Evolutionary conservation across 164 flowering plant species (phyloP), one percentile per base, ranked within the genome.

Genomic region (Vitis cinerea): DNA sequence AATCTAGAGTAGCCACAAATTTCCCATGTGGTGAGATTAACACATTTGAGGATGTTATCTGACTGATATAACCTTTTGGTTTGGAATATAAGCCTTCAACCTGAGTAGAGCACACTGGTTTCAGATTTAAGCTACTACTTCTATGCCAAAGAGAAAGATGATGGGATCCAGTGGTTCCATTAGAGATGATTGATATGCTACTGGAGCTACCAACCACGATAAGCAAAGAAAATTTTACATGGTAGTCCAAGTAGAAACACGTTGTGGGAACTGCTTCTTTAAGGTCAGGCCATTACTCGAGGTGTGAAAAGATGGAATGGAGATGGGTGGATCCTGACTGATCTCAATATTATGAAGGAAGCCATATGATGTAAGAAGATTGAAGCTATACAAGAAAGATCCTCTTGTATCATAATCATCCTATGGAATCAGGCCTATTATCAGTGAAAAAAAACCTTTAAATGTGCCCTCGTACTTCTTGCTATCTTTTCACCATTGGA

Each of bases 371-470:
- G 88, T 81, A 69, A 90, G 79, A 64, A 90, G 59, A 72, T 61
- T 79, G 79, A 93, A 91, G 82, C 77, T 74, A 77, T 89, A 91
- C 99, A 91, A 75, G 75, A 67, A 85, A 71, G 94, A 80, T 70
- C 66, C 68, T 61, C 78, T 75, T 17, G 29, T 16, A 76, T 78
- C 80, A 65, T 68, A 64, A 72, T 77, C 79, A 75, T 82, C 86
- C 66, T 55, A 74, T 31, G 83, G 73, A 73, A 90, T 70, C 66
- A 96, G 71, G 67, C 94, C 91, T 27, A 88, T 66, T 50, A 88
- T 78, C 31, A 93, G 80, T 3, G 60, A 66, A 50, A 89, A 74
- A 8, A 79, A 19, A 19, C 76, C 77, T 89, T 94, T 69, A 79
- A 27, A 1, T 19, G 23, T 19, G 1, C 23, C 23, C 23, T 19